Evolutionary conservation across 2,329 filamentous ascomycete genomes (phyloP), one percentile per base, ranked within the genome.

Genomic region (Magnaporthales sp.): DNA sequence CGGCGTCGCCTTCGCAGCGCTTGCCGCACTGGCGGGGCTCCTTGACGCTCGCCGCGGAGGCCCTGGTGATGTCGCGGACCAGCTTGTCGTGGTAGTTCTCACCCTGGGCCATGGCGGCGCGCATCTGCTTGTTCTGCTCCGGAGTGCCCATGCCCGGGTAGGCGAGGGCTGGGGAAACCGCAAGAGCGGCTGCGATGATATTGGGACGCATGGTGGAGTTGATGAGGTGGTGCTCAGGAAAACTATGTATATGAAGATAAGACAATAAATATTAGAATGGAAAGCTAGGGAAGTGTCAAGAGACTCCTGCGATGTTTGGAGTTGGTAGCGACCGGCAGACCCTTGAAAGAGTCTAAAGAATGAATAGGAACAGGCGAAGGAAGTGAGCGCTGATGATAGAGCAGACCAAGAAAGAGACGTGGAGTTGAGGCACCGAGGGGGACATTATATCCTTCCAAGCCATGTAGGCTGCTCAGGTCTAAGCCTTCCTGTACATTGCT

Each of bases 91-190:
- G 54, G 54, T 26, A 58, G 54, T 58, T 22, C n/a, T 58, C 54
- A 22, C 54, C 54, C 1, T 9, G 13, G 54, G 54, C n/a, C 54
- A 58, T 58, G 54, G 54, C 54, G 54, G 54, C 54, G 54, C 54
- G 54, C 5, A 26, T 22, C 54, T 58, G n/a, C 22, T 46, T 64
- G 62, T 64, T 46, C 8, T 46, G 15, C 11, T 46, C 31, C 2
- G 62, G 26, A 15, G 11, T 64, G 22, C 38, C 38, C 62, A 64
- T 64, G 22, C 62, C 62, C 11, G 62, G 62, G 22, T 64, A 64
- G 32, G 62, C 62, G 22, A 64, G 24, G 13, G 62, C 62, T 19
- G 62, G 62, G 27, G 62, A n/a, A 22, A 46, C 62, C 62, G 62
- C 62, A 11, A 64, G 62, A 32, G 31, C 62, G n/a, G 62, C 62